Evolutionary conservation across 306 rosid species (phyloP), one percentile per base, ranked within the genome.

Genomic region (Dicorynia guianensis): DNA sequence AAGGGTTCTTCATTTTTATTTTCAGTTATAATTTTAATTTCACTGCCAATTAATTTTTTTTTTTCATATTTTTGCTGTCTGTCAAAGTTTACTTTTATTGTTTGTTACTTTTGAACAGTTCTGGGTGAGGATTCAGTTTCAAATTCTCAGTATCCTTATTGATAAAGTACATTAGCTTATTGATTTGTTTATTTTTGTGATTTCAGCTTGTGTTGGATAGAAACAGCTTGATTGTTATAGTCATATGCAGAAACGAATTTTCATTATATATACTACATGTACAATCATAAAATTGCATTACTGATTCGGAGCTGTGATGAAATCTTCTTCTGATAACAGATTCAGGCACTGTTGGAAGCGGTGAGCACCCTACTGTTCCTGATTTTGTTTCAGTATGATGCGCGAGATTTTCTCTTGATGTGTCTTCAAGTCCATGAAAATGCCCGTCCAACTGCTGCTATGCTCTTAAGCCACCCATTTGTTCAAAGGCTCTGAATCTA

Each of bases 301-400:
- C 62, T 80, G 43, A 53, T 62, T 80, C 59, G 42, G 39, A 63
- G 55, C 48, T 69, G 81, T 74, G 72, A 69, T 63, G 50, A 11
- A 15, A 25, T 25, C 70, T 64, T 69, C 72, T 74, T 74, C 9
- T 81, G 54, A 73, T 77, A 71, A 84, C 92, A 84, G 93, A 83
- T 94, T 92, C 89, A 85, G 71, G 98, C 98, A 36, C 69, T 94
- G 77, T 94, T 43, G 98, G 98, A 77, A 90, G 80, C 84, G 98
- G 97, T 18, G 89, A 80, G 71, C 87, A 55, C 14, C 98, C 98
- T 38, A 68, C 52, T 13, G 81, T 94, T 65, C 88, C 96, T 3
- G 95, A 88, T 48, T 60, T 87, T 76, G 96, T 94, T 67, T 87
- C 97, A 52, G 83, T 4, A 39, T n/a, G 97, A 91, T 79, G 96